Evolutionary conservation across 768 basidiomycete genomes (phyloP).

Genomic region (Amanita jacksonii): DNA sequence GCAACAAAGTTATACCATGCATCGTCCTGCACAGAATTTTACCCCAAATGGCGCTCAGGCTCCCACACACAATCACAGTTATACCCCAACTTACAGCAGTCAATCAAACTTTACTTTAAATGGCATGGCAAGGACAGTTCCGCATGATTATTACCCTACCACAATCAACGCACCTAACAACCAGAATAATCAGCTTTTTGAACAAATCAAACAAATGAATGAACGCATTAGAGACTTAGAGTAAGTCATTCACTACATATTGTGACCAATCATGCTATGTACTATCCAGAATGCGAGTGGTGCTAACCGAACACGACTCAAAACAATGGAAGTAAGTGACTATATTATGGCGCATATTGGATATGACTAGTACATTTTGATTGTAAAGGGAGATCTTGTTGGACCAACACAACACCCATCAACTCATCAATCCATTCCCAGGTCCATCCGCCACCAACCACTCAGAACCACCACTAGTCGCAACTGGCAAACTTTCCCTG

Average conservation of each 20-base stretch:
- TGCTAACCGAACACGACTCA: background rate
- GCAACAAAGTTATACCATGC: background rate
- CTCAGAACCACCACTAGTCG: background rate
- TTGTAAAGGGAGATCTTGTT: background rate
- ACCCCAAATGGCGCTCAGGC: background rate
- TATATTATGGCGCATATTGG: no score
- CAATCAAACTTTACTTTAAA: conserved; percentile 2
- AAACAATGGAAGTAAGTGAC: conserved; percentile 4
- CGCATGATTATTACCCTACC: background rate
- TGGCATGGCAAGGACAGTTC: background rate
- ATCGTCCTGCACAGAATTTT: background rate
- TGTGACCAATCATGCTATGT: background rate
- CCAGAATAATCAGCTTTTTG: background rate
- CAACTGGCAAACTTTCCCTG: background rate
- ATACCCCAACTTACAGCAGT: background rate
- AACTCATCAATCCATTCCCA: background rate
- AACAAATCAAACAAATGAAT: conserved; percentile 1
- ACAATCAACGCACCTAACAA: background rate
- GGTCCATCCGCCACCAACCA: background rate
- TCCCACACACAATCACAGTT: background rate
- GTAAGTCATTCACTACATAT: background rate
- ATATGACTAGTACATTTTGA: no score
- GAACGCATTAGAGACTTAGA: conserved; percentile 1
- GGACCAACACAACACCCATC: background rate
- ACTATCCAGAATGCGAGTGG: background rate